A percentile compares a stretch with the other conserved stretches of the same genome.
phyloP scores from a whole-genome alignment of 2,329 filamentous ascomycete species.

The Colletotrichum sp. region DNA sequence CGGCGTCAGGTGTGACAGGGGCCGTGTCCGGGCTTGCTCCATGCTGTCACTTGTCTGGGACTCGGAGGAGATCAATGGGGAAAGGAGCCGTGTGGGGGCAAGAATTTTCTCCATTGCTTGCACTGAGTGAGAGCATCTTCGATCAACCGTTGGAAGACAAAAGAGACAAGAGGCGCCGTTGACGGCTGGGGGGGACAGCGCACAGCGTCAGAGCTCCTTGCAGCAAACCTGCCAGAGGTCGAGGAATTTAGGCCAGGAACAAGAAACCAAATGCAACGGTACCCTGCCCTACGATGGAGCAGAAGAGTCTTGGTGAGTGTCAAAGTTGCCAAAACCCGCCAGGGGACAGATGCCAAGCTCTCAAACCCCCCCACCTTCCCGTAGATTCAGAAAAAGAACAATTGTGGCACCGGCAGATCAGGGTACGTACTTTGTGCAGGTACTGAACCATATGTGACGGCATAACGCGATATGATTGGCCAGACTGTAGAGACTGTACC shows the following conservation, averaged over 20 bases:
- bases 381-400: conserved; percentile 2
- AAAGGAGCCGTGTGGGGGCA: conserved; percentile 6
- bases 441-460: background rate
- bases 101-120: background rate
- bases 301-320: background rate
- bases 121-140: background rate
- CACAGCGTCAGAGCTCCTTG: background rate
- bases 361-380: conserved; percentile 10
- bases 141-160: background rate
- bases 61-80: background rate
- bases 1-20: conserved; percentile 2
- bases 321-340: background rate
- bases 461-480: background rate
- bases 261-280: background rate
- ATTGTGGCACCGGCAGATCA: background rate
- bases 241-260: background rate
- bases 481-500: no score
- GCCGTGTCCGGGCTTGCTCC: background rate
- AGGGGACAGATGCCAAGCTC: conserved; percentile 2
- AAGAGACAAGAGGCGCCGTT: background rate
- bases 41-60: conserved; percentile 7
- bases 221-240: background rate
- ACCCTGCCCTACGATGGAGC: background rate
- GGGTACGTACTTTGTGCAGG: background rate
- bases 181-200: background rate